Percentiles rank a stretch among this genome's conserved stretches.
phyloP scores from a whole-genome alignment of 2,329 filamentous ascomycete genomes.

The Helotiales sp. region DNA sequence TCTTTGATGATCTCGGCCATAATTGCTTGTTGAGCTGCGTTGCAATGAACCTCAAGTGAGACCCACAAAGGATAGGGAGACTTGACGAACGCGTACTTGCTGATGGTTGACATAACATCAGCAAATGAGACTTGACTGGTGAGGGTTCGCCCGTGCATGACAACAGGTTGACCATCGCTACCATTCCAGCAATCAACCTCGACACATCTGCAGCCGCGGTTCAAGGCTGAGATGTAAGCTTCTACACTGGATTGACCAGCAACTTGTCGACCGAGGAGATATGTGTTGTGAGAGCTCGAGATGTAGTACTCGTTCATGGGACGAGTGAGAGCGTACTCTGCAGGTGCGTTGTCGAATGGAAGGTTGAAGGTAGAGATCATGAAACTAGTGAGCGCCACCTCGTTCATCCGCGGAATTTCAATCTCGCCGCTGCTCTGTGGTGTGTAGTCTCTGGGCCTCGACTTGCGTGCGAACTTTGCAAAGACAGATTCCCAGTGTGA shows the following conservation, averaged over 20 bases:
- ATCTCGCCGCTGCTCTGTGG: conserved; percentile 43
- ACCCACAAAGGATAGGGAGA: conserved; percentile 90
- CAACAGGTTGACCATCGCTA: conserved; percentile 79
- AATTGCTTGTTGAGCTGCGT: conserved; percentile 72
- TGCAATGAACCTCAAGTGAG: conserved; percentile 95
- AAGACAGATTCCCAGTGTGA: conserved; percentile 73
- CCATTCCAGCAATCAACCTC: conserved; percentile 99
- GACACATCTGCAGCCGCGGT: conserved; percentile 88
- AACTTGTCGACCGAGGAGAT: conserved; percentile 87
- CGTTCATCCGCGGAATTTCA: conserved; percentile 65
- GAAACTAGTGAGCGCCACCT: conserved; percentile 76
- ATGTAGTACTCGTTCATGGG: conserved; percentile 98
- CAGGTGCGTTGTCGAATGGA: conserved; percentile 60
- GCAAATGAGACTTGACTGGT: conserved; percentile 87
- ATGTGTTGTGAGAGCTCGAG: conserved; percentile 98
- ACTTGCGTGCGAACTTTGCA: conserved; percentile 63
- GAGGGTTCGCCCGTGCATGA: conserved; percentile 87
- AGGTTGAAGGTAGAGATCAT: conserved; percentile 74
- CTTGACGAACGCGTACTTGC: conserved; percentile 88
- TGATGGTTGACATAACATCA: conserved; percentile 90
- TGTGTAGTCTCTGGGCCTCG: conserved; percentile 48
- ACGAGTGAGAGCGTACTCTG: conserved; percentile 67
- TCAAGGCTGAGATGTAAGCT: conserved; percentile 86
- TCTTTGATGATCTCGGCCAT: conserved; percentile 92
- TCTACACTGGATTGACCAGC: conserved; percentile 90